These are phyloP conservation scores for Aspergillus homomorphus DNA, from an alignment of 495 filamentous ascomycete genomes.

Conservation along the genomic window DNA sequence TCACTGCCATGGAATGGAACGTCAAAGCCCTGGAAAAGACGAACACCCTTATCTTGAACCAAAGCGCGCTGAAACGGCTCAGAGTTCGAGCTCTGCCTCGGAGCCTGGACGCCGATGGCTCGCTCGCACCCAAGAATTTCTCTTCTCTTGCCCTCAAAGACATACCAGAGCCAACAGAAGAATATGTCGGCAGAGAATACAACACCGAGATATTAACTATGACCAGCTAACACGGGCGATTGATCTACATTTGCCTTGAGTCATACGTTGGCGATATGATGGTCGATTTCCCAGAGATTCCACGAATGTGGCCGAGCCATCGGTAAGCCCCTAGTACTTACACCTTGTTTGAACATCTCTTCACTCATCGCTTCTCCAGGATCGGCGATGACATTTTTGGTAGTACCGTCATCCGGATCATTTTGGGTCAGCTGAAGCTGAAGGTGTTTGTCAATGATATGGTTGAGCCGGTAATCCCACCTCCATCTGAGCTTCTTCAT, in stretches of 20 bases:
- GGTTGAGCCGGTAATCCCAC: conserved; percentile 12
- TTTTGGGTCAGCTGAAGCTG: conserved; percentile 14
- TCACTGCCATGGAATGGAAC: conserved; percentile 7
- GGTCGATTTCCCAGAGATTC: conserved; percentile 5
- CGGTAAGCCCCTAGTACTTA: conserved; percentile 5
- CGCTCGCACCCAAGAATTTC: conserved; percentile 8
- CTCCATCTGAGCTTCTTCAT: neutral
- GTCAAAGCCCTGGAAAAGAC: conserved; percentile 9
- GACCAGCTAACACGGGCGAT: conserved; percentile 1
- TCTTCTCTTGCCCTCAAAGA: conserved; percentile 2
- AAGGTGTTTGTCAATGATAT: conserved; percentile 13
- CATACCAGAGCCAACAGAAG: conserved; percentile 8
- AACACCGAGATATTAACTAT: neutral
- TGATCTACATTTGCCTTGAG: conserved; percentile 4
- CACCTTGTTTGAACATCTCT: neutral
- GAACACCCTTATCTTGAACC: conserved; percentile 2
- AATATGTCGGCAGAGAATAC: conserved; percentile 9
- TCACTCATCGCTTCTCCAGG: conserved; percentile 20
- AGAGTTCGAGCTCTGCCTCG: conserved; percentile 2
- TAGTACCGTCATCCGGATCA: conserved; percentile 11
- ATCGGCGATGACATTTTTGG: conserved; percentile 13
- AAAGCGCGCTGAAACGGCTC: conserved; percentile 6
- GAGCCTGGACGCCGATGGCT: conserved; percentile 1
- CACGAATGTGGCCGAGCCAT: conserved; percentile 2
- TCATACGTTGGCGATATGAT: conserved; percentile 6